Evolutionary conservation across 2,329 filamentous ascomycete genomes (phyloP).

Genomic region (Chaetomium sp.): DNA sequence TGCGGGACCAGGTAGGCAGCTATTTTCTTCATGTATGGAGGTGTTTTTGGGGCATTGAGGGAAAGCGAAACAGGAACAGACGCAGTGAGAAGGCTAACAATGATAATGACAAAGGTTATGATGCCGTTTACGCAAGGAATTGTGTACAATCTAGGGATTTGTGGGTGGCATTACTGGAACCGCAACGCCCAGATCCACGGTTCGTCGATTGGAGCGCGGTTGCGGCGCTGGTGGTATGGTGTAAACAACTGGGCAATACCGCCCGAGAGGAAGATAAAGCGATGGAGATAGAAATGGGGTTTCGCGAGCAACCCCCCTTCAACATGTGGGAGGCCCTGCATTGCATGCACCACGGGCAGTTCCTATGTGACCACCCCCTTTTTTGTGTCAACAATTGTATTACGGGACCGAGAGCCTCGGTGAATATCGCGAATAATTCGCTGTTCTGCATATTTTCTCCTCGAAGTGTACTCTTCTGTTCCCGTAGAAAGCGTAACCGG

Average conservation of each 20-base stretch:
- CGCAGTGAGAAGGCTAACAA: neutral
- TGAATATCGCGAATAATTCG: no score
- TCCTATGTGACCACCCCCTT: no score
- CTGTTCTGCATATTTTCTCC: no score
- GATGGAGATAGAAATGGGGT: neutral
- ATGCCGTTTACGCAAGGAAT: slow-evolving; percentile 84
- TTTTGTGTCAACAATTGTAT: no score
- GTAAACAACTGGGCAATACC: slow-evolving; percentile 86
- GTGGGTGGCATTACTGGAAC: slow-evolving; percentile 90
- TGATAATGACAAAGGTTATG: slow-evolving; percentile 51
- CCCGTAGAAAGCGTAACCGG: no score
- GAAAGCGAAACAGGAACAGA: neutral
- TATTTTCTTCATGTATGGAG: neutral
- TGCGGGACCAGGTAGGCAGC: slow-evolving; percentile 70
- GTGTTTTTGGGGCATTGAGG: neutral
- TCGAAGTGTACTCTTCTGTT: no score
- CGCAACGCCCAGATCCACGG: slow-evolving; percentile 69
- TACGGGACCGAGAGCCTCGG: no score
- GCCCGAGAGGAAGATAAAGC: slow-evolving; percentile 21
- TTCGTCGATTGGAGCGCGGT: slow-evolving; percentile 64
- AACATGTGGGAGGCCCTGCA: neutral
- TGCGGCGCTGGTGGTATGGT: slow-evolving; percentile 89
- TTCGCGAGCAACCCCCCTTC: neutral
- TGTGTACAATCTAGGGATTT: slow-evolving; percentile 77
- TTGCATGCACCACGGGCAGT: neutral